Conservation (phyloP, 306 rosid species). For the Cyamopsis tetragonoloba region DNA sequence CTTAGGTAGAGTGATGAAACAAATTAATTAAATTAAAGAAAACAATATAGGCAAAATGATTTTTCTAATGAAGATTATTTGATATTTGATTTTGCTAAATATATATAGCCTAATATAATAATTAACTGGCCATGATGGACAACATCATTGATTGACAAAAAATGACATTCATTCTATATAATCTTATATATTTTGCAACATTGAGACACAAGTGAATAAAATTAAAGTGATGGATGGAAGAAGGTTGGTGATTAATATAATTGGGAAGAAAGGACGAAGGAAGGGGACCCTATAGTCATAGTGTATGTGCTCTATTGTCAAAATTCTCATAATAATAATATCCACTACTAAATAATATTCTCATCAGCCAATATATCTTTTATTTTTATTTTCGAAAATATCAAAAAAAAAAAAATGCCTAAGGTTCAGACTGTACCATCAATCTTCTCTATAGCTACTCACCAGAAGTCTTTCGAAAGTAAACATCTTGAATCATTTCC, state of each 20-base stretch:
- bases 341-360: slow-evolving; percentile 32
- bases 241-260: slow-evolving; percentile 16
- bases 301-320: slow-evolving; percentile 37
- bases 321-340: slow-evolving; percentile 33
- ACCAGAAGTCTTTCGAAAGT: slow-evolving; percentile 22
- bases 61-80: too few species aligned
- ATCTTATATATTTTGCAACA: too few species aligned
- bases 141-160: background rate
- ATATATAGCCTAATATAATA: background rate
- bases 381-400: background rate
- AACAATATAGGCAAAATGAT: too few species aligned
- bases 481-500: slow-evolving; percentile 23
- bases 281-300: slow-evolving; percentile 35
- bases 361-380: background rate
- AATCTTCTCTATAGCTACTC: slow-evolving; percentile 20
- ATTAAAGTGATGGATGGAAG: slow-evolving; percentile 2
- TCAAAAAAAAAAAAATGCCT: slow-evolving; percentile 23
- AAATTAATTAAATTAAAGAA: too few species aligned
- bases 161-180: background rate
- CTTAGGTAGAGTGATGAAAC: too few species aligned
- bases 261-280: slow-evolving; percentile 23
- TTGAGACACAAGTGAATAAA: too few species aligned
- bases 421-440: slow-evolving; percentile 31
- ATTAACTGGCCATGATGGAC: background rate
- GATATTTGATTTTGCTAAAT: background rate